Base-by-base conservation (phyloP, 2,329 filamentous ascomycete species). In the Epichloe gansuensis region DNA sequence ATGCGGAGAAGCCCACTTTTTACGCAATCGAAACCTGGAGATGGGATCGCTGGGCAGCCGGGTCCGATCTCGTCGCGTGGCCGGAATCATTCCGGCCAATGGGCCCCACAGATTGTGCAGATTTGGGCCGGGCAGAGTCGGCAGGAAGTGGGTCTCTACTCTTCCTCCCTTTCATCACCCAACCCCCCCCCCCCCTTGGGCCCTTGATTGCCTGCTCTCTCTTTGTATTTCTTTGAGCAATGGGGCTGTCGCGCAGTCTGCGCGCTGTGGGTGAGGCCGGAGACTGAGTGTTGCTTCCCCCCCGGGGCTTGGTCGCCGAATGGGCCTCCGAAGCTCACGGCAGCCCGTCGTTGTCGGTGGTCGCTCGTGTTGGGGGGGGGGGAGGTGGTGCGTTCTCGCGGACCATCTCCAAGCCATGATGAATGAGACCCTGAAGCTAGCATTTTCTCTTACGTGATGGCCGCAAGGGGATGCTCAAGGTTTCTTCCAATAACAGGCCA, bases 11-110 rank as follows among this genome's bases (percentile, higher is more conserved):
- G 21, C 17, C 51, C 42, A 36, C 17, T 40, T 36, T 25, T 8
- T 51, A 23, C 36, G 7, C 17, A 13, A 41, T n/a, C 5, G 44
- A 35, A 35, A 35, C 23, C 13, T 46, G 21, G 23, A 34, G 21
- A 46, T 38, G 36, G 49, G 13, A 36, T 15, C 12, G 47, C 25
- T 8, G 23, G 15, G 17, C 36, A 50, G 40, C 60, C 60, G 59
- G 60, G 47, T 59, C 61, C 61, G 61, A 59, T 57, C 45, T 62
- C 57, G 60, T 57, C 52, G 50, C 43, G 54, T 61, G 64, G 64
- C 64, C 64, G 64, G 64, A 66, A 66, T 48, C 2, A 49, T 66
- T 66, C 63, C 64, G 63, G 64, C 63, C 63, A 63, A 52, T 46
- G 47, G 52, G 45, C 54, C 58, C 60, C 54, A 51, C 52, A 38